phyloP scores from a whole-genome alignment of 331 rosid species.

The Cydonia oblonga region DNA sequence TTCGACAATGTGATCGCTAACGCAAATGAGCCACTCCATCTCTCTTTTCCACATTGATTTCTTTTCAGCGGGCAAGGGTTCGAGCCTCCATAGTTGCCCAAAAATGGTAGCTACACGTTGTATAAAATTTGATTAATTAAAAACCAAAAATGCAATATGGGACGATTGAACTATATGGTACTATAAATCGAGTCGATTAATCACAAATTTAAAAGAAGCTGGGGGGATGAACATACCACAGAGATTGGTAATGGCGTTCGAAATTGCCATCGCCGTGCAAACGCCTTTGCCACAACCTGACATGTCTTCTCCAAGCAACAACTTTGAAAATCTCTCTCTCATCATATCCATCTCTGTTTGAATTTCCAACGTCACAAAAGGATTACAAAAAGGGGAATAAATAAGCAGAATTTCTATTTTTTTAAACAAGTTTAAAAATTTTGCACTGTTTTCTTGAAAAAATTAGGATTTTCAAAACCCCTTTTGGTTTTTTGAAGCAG shows the following conservation, averaged over 20 bases:
- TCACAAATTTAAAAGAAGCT: background rate
- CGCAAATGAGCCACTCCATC: conserved; percentile 46
- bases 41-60: conserved; percentile 54
- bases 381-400: background rate
- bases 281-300: conserved; percentile 52
- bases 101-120: conserved; percentile 32
- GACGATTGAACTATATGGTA: too few relatives aligned
- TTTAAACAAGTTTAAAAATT: too few relatives aligned
- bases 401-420: too few relatives aligned
- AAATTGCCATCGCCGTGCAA: conserved; percentile 34
- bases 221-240: conserved; percentile 24
- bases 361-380: background rate
- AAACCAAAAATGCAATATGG: too few relatives aligned
- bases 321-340: conserved; percentile 41
- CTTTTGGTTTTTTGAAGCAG: background rate
- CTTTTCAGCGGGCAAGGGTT: conserved; percentile 38
- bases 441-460: too few relatives aligned
- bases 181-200: too few relatives aligned
- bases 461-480: background rate
- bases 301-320: conserved; percentile 51
- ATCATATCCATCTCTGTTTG: conserved; percentile 37
- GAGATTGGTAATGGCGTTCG: conserved; percentile 49
- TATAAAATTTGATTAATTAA: too few relatives aligned
- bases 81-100: conserved; percentile 54
- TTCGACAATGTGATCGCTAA: conserved; percentile 45